Evolutionary conservation across 345 rosid genomes (phyloP), one percentile per base, ranked within the genome.

Genomic region (Eucalyptus lansdowneana): DNA sequence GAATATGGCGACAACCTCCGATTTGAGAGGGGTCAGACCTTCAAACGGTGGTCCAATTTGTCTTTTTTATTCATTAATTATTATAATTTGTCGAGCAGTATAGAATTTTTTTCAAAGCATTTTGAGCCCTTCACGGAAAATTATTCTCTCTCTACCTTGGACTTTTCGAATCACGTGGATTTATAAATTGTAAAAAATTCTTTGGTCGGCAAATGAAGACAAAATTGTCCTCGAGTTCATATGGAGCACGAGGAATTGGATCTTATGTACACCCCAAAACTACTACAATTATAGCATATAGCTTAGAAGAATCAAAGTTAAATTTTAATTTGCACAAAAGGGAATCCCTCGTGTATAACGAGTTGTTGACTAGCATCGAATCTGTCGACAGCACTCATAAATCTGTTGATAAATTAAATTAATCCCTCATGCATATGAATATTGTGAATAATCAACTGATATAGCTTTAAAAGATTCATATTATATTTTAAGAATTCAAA

Each of bases 381-480:
- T 60, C 31, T 60, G 15, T 60, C 14, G 13, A 27, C n/a, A 60
- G 67, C n/a, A 60, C 67, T 60, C 67, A 60, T 60, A 27, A 27
- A 27, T 60, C 15, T 60, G 15, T 60, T 60, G 67, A 60, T 60
- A 60, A 60, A 25, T 60, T 27, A 60, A 60, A 60, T 60, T 60
- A 60, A 60, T 60, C 31, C 25, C 58, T 21, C 58, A 8, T 53
- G 29, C 31, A 11, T 1, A 24, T 24, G 29, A 56, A 56, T 5
- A 56, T 1, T 24, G 1, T 56, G 29, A 22, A 56, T 56, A 2
- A 2, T 0, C 1, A 56, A 24, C 1, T 56, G 29, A 56, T 56
- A 56, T 56, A 56, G 29, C 12, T 56, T 56, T 56, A 22, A 56
- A 22, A 56, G 27, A 24, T 22, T 56, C 62, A 56, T 56, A 9